These are phyloP conservation scores for Cryptococcus sp. DNA, from an alignment of 1,284 basidiomycete genomes.

Conservation along the genomic window DNA sequence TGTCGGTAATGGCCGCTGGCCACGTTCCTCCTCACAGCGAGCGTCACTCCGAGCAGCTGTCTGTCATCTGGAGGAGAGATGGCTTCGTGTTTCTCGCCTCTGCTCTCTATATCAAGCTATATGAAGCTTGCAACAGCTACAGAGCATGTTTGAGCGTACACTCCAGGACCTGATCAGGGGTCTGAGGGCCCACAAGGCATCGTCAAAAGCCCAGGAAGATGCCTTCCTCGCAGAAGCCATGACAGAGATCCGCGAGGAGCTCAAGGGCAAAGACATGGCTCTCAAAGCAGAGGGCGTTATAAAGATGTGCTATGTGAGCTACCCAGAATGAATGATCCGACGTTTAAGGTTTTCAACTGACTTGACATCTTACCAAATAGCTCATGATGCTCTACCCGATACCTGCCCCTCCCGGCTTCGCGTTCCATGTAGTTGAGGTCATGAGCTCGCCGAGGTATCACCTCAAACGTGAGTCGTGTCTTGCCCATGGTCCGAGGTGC, in stretches of 20 bases:
- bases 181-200: constrained; percentile 59
- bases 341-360: background rate
- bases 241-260: constrained; percentile 79
- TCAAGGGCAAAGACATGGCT: constrained; percentile 92
- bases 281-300: constrained; percentile 92
- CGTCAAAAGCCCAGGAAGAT: constrained; percentile 49
- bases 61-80: constrained; percentile 1
- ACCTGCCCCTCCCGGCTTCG: constrained; percentile 51
- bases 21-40: background rate
- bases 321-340: too few relatives aligned
- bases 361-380: constrained; percentile 16
- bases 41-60: background rate
- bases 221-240: constrained; percentile 54
- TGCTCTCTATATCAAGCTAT: background rate
- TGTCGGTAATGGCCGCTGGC: constrained; percentile 5
- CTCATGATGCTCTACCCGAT: constrained; percentile 54
- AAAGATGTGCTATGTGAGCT: constrained; percentile 91
- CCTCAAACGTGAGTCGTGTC: constrained; percentile 61
- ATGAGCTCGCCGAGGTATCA: constrained; percentile 92
- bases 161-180: constrained; percentile 89
- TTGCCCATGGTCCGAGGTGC: too few relatives aligned
- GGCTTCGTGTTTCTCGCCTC: too few relatives aligned
- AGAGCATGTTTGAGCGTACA: constrained; percentile 83
- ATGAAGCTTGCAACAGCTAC: background rate
- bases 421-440: constrained; percentile 94